Conservation (phyloP, 2,329 filamentous ascomycete species). For the Trichoderma atroviride region DNA sequence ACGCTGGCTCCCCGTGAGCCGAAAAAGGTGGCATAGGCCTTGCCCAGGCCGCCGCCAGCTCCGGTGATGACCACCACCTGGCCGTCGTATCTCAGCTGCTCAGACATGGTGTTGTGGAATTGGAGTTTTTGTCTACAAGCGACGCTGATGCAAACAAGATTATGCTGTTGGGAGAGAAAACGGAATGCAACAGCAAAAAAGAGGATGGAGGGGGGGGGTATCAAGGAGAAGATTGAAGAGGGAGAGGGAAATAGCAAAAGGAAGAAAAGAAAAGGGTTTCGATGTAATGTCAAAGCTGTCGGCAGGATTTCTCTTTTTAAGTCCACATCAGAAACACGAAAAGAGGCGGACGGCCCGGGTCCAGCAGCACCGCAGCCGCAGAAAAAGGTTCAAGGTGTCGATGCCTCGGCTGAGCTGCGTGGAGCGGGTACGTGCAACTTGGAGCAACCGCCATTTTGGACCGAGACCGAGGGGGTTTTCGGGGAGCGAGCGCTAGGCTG, state of each 20-base stretch:
- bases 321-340: background rate
- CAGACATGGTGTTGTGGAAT: slow-evolving; percentile 54
- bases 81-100: slow-evolving; percentile 77
- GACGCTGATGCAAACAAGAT: background rate
- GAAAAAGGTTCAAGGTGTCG: slow-evolving; percentile 4
- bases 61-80: slow-evolving; percentile 84
- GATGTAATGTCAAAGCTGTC: background rate
- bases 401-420: slow-evolving; percentile 25
- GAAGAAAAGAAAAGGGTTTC: background rate
- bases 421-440: slow-evolving; percentile 19
- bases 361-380: background rate
- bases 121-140: background rate
- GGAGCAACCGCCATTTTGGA: slow-evolving; percentile 14
- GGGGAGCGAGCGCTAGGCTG: slow-evolving; percentile 11
- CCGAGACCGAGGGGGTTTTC: slow-evolving; percentile 3
- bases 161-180: background rate
- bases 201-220: background rate
- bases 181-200: background rate
- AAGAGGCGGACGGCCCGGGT: slow-evolving; percentile 16
- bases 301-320: background rate
- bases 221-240: background rate
- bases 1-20: slow-evolving; percentile 88
- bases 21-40: slow-evolving; percentile 87
- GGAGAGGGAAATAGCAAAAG: background rate
- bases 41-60: slow-evolving; percentile 77